Evolutionary conservation across 371 early-diverging fungal genomes (phyloP), one percentile per base, ranked within the genome.

Genomic region (Conidiobolus incongruus): DNA sequence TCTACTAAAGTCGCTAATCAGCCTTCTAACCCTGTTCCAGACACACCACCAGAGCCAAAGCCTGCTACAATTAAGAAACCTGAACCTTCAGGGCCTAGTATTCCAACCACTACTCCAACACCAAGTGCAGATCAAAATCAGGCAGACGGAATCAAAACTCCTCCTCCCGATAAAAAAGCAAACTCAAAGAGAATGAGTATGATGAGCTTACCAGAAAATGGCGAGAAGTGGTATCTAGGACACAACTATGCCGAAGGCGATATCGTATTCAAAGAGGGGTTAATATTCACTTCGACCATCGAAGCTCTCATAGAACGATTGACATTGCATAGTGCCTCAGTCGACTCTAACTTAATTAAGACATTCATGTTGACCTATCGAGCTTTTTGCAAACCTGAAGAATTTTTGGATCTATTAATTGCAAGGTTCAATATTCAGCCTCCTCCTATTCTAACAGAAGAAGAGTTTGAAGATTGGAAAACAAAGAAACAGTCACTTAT

Each of bases 321-420:
- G 46, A 91, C 90, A 1, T 60, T 79, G 7, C 91, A 91, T 49
- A 82, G 85, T 33, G 60, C 58, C 1, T 12, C 24, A 6, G 20
- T 29, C 15, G 90, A 92, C 45, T 62, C 75, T 39, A 65, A 69
- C 40, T 90, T 79, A 56, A 70, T 75, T 37, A 68, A 69, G 29
- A 77, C 77, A 1, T 90, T 93, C 55, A 53, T 93, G 55, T 62
- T 93, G 51, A 86, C 85, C 4, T 90, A 83, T 56, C 77, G 79
- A 37, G 73, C 77, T 28, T 90, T 90, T 52, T 63, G 70, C 19
- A 68, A 72, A 0, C 65, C 86, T 0, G 56, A 55, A 8, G 69
- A 82, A 48, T 50, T 90, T 24, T 70, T 88, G 44, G 54, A 66
- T 28, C 58, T 59, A 19, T 53, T 92, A 21, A 66, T 79, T 44